Base-by-base conservation (phyloP, 371 early-diverging fungal species). In the Batkoa obscura region DNA sequence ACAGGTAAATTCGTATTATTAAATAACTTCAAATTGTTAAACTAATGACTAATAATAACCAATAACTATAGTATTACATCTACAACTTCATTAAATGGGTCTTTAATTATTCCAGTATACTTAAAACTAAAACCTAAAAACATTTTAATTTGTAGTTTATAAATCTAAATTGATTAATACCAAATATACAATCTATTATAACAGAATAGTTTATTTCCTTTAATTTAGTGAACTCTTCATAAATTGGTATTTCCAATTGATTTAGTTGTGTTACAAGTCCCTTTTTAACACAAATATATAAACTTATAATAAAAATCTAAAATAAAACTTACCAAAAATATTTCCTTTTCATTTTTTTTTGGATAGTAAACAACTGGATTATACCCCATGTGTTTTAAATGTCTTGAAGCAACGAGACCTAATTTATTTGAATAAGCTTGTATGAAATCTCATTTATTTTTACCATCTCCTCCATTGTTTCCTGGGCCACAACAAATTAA, bases 391-490 rank as follows among this genome's bases (percentile, higher is more conserved):
- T 86, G 88, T 35, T 55, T 58, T 43, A 95, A 66, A 60, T 93
- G 92, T 39, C 94, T 74, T 6, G 93, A 93, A 3, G 89, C 88
- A 9, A 94, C 96, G 6, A 94, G 74, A 2, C 85, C 76, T 71
- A 33, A 39, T 9, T 56, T 31, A 54, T 38, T 8, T 39, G 3
- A 49, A 23, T 23, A 23, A 23, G 23, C 23, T 23, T 23, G 23
- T 23, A 23, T 23, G 23, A 23, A 23, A 23, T 23, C 23, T 9
- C 6, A 31, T 39, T 33, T 9, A 45, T 8, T 30, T 9, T 33
- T 64, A 71, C 82, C 96, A 66, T 95, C 96, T 30, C 93, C 93
- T n/a, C 95, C 95, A 64, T 94, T 94, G 64, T 94, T 94, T 57
- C 88, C 95, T 31, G 88, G 88, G 0, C 87, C 87, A 43, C 80